Evolutionary conservation across 768 basidiomycete species (phyloP).

Genomic region (Panaeolus papilionaceus): DNA sequence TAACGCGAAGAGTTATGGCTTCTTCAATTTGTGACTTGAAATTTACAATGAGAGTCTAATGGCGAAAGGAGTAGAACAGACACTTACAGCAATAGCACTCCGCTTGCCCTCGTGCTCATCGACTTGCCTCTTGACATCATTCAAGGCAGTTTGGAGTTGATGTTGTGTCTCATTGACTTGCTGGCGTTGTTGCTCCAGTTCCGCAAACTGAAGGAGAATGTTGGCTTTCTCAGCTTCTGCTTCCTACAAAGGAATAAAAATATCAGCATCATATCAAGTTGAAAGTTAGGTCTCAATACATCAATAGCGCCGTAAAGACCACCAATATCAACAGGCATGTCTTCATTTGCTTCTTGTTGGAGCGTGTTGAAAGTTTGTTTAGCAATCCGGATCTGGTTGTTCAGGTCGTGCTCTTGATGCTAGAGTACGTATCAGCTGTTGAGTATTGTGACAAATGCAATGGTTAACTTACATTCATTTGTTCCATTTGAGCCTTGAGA

Average conservation of each 20-base stretch:
- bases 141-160: conserved; percentile 47
- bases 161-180: conserved; percentile 52
- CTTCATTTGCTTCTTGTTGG: conserved; percentile 70
- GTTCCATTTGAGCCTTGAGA: conserved; percentile 34
- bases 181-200: conserved; percentile 50
- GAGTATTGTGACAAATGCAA: background rate
- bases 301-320: conserved; percentile 59
- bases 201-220: conserved; percentile 54
- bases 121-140: conserved; percentile 54
- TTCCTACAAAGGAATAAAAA: conserved; percentile 46
- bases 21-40: conserved; percentile 54
- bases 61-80: background rate
- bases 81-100: conserved; percentile 50
- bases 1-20: conserved; percentile 54
- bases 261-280: background rate
- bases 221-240: conserved; percentile 56
- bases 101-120: conserved; percentile 55
- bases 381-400: conserved; percentile 33
- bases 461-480: conserved; percentile 39
- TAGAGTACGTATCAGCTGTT: conserved; percentile 21
- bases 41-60: background rate
- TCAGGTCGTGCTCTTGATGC: conserved; percentile 36
- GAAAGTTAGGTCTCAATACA: conserved; percentile 38
- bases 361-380: conserved; percentile 46
- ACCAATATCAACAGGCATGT: conserved; percentile 67